phyloP scores from a whole-genome alignment of 441 rosid genomes.

The Erodium moschatum region DNA sequence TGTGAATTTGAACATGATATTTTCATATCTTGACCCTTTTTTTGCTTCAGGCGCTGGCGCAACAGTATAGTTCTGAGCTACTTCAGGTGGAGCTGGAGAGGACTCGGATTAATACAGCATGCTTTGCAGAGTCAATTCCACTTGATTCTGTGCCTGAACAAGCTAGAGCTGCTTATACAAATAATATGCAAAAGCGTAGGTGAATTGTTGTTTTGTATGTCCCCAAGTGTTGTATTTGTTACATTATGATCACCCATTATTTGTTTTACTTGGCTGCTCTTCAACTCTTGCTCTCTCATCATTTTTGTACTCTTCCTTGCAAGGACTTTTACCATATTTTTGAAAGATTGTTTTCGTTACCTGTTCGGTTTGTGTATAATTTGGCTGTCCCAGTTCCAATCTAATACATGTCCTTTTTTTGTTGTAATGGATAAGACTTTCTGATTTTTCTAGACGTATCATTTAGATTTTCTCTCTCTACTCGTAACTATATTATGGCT shows the following conservation, averaged over 20 bases:
- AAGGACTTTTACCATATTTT: no score
- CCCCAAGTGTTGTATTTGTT: constrained; percentile 21
- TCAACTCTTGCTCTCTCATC: no score
- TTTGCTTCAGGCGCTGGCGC: constrained; percentile 63
- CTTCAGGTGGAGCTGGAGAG: constrained; percentile 81
- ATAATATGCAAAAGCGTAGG: constrained; percentile 46
- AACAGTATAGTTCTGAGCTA: constrained; percentile 69
- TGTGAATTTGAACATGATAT: neutral
- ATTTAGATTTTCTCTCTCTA: no score
- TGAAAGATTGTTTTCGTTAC: no score
- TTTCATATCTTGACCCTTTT: neutral
- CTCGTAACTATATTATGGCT: no score
- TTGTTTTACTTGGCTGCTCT: constrained; percentile 3
- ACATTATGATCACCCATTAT: constrained; percentile 21
- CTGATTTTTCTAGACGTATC: no score
- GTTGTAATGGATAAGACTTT: no score
- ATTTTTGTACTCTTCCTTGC: no score
- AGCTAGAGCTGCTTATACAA: constrained; percentile 48
- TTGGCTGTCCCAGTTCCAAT: no score
- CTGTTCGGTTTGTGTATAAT: no score
- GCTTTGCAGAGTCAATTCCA: constrained; percentile 63
- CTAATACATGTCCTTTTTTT: no score
- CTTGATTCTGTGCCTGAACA: constrained; percentile 53
- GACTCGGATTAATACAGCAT: constrained; percentile 82
- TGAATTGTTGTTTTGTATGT: constrained; percentile 21